phyloP scores from a whole-genome alignment of 495 filamentous ascomycete species.

The Bryoglossum gracile region DNA sequence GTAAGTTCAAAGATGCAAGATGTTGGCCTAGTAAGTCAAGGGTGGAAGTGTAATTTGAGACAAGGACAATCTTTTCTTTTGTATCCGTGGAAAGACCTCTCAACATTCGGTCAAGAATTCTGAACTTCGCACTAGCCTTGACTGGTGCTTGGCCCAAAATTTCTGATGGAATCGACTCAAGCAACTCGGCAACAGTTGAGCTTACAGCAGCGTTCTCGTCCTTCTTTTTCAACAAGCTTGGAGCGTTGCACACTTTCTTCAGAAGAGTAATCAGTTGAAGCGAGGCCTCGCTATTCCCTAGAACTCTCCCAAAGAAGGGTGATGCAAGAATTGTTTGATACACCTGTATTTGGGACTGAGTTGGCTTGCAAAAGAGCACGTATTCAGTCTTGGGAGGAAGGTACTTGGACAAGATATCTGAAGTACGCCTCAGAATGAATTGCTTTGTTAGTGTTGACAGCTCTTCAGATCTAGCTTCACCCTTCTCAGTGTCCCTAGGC shows the following conservation, averaged over 20 bases:
- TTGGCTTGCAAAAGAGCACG: conserved; percentile 69
- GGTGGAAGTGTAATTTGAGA: conserved; percentile 77
- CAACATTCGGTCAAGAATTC: conserved; percentile 63
- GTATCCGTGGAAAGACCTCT: conserved; percentile 54
- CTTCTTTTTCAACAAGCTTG: conserved; percentile 50
- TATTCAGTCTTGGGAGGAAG: conserved; percentile 74
- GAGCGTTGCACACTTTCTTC: conserved; percentile 80
- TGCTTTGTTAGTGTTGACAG: conserved; percentile 57
- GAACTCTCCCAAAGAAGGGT: conserved; percentile 56
- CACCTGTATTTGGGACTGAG: conserved; percentile 56
- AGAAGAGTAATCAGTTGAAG: conserved; percentile 71
- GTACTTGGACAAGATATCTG: conserved; percentile 64
- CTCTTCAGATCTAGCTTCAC: conserved; percentile 61
- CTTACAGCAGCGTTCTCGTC: conserved; percentile 29
- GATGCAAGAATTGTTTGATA: conserved; percentile 65
- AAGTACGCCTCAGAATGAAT: conserved; percentile 74
- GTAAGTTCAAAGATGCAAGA: conserved; percentile 54
- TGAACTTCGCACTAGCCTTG: conserved; percentile 61
- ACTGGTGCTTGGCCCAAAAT: conserved; percentile 50
- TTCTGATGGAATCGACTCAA: conserved; percentile 50
- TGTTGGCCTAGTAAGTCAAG: conserved; percentile 62
- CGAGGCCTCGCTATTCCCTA: conserved; percentile 61
- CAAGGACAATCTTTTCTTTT: conserved; percentile 68
- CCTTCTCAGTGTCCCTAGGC: conserved; percentile 61
- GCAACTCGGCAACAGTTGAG: conserved; percentile 38